Conservation (phyloP, 2,329 filamentous ascomycete genomes). For the Exophiala viscosa region DNA sequence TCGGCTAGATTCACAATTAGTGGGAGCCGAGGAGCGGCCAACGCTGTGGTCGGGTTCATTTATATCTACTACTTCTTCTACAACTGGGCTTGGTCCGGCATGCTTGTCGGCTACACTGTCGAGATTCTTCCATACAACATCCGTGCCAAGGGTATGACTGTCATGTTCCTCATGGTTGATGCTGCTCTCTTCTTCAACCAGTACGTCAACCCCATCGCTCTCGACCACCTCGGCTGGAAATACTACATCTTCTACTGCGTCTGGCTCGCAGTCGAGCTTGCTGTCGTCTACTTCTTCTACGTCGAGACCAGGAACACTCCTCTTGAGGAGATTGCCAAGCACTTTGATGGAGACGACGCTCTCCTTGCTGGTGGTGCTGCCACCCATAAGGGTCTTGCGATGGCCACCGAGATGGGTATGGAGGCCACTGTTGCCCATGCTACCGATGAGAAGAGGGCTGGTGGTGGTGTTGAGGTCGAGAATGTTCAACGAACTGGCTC, state of each 20-base stretch:
- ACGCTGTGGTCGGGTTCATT: constrained; percentile 41
- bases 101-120: constrained; percentile 41
- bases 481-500: neutral
- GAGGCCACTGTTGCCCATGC: constrained; percentile 18
- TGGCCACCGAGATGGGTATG: constrained; percentile 24
- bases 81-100: constrained; percentile 37
- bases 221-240: constrained; percentile 33
- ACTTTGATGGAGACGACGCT: constrained; percentile 65
- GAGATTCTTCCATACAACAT: constrained; percentile 51
- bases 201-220: constrained; percentile 36
- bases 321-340: constrained; percentile 66
- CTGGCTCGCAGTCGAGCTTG: constrained; percentile 33
- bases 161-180: constrained; percentile 36
- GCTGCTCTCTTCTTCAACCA: constrained; percentile 35
- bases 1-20: constrained; percentile 36
- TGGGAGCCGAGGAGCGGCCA: constrained; percentile 33
- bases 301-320: constrained; percentile 64
- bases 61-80: constrained; percentile 44
- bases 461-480: constrained; percentile 16
- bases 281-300: constrained; percentile 37
- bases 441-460: constrained; percentile 21
- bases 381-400: constrained; percentile 26
- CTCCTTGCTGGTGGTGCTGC: constrained; percentile 30
- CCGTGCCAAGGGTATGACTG: constrained; percentile 46
- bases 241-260: constrained; percentile 40